phyloP scores from a whole-genome alignment of 257 asterid genomes.

The Solanum habrochaites region DNA sequence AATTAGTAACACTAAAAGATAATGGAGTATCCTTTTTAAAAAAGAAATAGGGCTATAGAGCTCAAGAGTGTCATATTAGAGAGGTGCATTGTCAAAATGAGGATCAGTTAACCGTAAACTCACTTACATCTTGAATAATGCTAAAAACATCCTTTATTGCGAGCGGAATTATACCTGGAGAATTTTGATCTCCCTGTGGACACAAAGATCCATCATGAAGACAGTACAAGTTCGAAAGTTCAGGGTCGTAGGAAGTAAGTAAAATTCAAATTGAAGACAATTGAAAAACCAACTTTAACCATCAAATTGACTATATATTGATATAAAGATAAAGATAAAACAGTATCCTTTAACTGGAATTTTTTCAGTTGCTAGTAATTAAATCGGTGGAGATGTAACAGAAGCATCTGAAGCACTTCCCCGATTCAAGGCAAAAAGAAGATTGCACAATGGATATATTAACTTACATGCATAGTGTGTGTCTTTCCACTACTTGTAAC shows the following conservation, averaged over 20 bases:
- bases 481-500: constrained; percentile 99
- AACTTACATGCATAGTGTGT: constrained; percentile 98
- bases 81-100: not conserved
- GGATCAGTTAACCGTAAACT: not conserved
- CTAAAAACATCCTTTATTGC: constrained; percentile 98
- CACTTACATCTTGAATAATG: constrained; percentile 94
- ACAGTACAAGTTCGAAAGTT: not conserved
- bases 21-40: not conserved
- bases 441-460: constrained; percentile 1
- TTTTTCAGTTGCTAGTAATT: not conserved
- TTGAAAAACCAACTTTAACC: not conserved
- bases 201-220: constrained; percentile 1
- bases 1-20: constrained; percentile 1
- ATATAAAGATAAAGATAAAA: not conserved
- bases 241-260: not conserved
- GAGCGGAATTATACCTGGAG: constrained; percentile 92
- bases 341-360: not conserved
- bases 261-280: not conserved
- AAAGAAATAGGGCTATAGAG: not conserved
- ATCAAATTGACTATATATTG: not conserved
- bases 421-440: not conserved
- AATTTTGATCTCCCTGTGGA: constrained; percentile 79
- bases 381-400: not conserved
- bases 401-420: not conserved
- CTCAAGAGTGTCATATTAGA: not conserved